Conservation (phyloP, 345 rosid genomes). For the Pistacia atlantica region DNA sequence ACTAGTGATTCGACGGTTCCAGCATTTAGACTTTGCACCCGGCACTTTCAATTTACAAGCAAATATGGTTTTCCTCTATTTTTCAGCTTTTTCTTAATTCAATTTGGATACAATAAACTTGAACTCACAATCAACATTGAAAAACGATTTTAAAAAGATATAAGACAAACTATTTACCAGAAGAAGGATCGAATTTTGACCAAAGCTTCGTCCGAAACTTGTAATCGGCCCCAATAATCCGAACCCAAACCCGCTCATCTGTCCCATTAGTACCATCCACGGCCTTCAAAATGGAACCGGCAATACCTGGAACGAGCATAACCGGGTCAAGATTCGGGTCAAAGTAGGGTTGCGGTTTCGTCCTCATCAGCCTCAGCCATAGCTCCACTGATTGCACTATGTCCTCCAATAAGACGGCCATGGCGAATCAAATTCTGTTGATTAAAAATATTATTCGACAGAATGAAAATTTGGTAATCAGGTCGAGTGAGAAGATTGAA, state of each 20-base stretch:
- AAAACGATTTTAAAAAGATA: too few relatives aligned
- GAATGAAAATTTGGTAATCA: not conserved
- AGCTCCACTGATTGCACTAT: slow-evolving; percentile 72
- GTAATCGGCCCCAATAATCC: slow-evolving; percentile 79
- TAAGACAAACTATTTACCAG: slow-evolving; percentile 44
- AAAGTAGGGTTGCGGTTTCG: slow-evolving; percentile 56
- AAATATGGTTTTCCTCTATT: too few relatives aligned
- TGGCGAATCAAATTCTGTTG: slow-evolving; percentile 14
- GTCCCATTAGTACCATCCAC: slow-evolving; percentile 57
- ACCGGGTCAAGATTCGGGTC: slow-evolving; percentile 93
- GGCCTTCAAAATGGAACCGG: slow-evolving; percentile 81
- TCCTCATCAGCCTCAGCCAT: slow-evolving; percentile 56
- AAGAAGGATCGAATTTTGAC: slow-evolving; percentile 85
- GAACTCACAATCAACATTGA: too few relatives aligned
- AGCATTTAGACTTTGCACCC: too few relatives aligned
- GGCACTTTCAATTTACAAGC: too few relatives aligned
- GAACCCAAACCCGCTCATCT: slow-evolving; percentile 89
- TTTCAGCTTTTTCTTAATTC: too few relatives aligned
- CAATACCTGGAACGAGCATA: slow-evolving; percentile 84
- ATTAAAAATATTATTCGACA: not conserved
- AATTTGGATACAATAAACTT: too few relatives aligned
- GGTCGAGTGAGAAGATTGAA: not conserved
- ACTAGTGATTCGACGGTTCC: too few relatives aligned
- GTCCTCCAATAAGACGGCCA: slow-evolving; percentile 74
- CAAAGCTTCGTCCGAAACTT: slow-evolving; percentile 82